Evolutionary conservation across 2,329 filamentous ascomycete genomes (phyloP).

Genomic region (Sporothrix brasiliensis): DNA sequence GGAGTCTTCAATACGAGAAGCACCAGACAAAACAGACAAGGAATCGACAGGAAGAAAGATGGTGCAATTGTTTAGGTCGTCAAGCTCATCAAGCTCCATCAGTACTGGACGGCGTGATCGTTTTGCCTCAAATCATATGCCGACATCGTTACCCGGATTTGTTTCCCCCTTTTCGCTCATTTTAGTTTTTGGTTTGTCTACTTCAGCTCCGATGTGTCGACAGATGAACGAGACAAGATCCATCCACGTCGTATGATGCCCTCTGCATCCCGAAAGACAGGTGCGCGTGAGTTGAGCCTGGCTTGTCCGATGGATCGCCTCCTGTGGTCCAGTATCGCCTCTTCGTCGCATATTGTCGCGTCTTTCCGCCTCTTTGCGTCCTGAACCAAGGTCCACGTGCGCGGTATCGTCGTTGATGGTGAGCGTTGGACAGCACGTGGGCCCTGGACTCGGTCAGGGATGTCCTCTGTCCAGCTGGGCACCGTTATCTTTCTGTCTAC

Average conservation of each 20-base stretch:
- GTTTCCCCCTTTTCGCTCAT: neutral
- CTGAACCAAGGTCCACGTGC: conserved; percentile 7
- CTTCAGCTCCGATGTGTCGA: neutral
- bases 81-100: neutral
- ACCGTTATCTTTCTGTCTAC: neutral
- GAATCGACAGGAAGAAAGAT: neutral
- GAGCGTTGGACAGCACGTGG: neutral
- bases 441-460: neutral
- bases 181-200: neutral
- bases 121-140: neutral
- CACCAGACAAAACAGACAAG: neutral
- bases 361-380: neutral
- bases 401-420: neutral
- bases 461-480: too few relatives aligned
- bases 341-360: neutral
- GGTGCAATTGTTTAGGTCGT: neutral
- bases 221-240: neutral
- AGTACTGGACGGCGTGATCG: neutral
- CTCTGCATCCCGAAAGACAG: neutral
- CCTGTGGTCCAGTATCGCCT: neutral
- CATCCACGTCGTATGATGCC: neutral
- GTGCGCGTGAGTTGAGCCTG: neutral
- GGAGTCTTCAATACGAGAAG: conserved; percentile 11
- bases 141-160: too few relatives aligned
- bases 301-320: neutral